Evolutionary conservation across 495 filamentous ascomycete genomes (phyloP).

Genomic region (Podospora pseudopauciseta): DNA sequence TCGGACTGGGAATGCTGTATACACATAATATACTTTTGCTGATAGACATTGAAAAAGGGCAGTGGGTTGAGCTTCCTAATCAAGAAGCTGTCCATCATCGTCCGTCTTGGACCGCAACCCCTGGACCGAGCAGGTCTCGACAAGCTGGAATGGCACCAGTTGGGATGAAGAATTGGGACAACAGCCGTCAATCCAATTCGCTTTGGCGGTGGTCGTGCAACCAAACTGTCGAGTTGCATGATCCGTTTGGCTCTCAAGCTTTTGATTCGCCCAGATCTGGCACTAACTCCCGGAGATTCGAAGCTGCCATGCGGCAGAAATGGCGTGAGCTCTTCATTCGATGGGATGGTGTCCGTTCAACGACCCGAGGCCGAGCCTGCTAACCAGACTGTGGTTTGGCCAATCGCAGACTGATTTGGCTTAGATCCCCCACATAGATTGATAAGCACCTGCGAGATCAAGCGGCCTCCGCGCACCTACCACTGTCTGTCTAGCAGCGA

Average conservation of each 20-base stretch:
- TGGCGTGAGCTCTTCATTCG: slow-evolving; percentile 7
- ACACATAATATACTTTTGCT: not conserved
- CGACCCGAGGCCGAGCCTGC: slow-evolving; percentile 5
- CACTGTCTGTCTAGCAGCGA: slow-evolving; percentile 1
- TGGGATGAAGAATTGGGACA: not conserved
- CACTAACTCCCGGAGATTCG: slow-evolving; percentile 3
- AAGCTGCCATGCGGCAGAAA: not conserved
- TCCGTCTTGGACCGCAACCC: not conserved
- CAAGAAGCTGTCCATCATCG: not conserved
- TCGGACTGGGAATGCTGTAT: not conserved
- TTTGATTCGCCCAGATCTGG: slow-evolving; percentile 4
- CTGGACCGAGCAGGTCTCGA: not conserved
- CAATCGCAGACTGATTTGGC: not conserved
- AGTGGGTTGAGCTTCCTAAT: not conserved
- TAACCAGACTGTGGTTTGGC: not conserved
- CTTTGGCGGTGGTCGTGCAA: slow-evolving; percentile 4
- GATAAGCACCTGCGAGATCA: not conserved
- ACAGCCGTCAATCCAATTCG: slow-evolving; percentile 7
- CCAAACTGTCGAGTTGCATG: not conserved
- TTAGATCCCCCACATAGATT: slow-evolving; percentile 1
- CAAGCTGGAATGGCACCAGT: not conserved
- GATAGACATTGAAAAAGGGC: no score
- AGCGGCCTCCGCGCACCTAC: not conserved
- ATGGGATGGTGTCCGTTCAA: slow-evolving; percentile 7
- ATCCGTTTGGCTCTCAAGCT: not conserved